These are phyloP conservation scores for Diaporthe eres DNA, from an alignment of 2,329 filamentous ascomycete genomes.

Conservation along the genomic window DNA sequence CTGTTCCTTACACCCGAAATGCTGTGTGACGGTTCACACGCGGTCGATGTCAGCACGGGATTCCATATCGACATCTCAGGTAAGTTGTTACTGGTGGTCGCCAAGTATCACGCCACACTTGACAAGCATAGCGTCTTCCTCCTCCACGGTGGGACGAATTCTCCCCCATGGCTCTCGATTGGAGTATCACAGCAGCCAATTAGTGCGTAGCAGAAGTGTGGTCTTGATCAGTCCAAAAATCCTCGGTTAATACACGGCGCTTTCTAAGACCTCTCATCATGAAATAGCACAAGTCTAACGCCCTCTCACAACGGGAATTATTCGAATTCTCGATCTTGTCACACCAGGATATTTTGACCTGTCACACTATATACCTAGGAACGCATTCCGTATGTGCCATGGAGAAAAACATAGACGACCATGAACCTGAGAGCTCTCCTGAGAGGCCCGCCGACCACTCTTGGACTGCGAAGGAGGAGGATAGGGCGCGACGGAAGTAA, in stretches of 20 bases:
- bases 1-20: slow-evolving; percentile 1
- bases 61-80: background rate
- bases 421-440: background rate
- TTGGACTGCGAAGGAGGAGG: slow-evolving; percentile 1
- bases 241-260: background rate
- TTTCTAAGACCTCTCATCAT: background rate
- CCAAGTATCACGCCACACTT: slow-evolving; percentile 18
- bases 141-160: slow-evolving; percentile 47
- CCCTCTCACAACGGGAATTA: background rate
- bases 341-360: background rate
- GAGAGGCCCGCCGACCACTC: background rate
- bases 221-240: too few species aligned
- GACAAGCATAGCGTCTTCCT: slow-evolving; percentile 22
- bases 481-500: slow-evolving; percentile 1
- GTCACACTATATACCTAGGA: too few species aligned
- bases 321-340: background rate
- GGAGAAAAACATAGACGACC: background rate
- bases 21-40: background rate
- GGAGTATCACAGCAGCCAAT: background rate
- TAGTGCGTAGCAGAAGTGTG: background rate
- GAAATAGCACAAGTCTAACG: background rate
- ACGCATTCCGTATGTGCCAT: background rate
- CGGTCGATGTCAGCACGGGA: background rate
- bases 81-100: slow-evolving; percentile 2
- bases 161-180: slow-evolving; percentile 41